Base-by-base conservation (phyloP, 345 rosid species). In the rapeseed (Brassica napus) region DNA sequence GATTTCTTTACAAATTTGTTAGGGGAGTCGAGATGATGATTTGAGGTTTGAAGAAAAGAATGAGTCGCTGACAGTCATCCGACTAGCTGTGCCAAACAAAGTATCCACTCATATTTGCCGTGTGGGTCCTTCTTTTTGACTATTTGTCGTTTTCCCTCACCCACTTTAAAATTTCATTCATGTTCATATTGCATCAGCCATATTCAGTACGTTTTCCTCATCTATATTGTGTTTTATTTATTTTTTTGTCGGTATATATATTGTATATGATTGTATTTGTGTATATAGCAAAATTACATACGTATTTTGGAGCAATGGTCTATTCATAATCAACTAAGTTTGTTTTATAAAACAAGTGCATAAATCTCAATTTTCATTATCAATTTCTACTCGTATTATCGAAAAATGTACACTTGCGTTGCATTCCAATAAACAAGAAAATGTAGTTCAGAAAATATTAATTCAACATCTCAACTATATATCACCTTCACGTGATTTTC, bases 11-110 rank as follows among this genome's bases (percentile, higher is more conserved):
- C 21, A 49, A 69, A 44, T 18, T 58, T 39, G 72, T 65, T 37
- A 39, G 16, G 34, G 18, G 60, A 52, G 21, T n/a, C 57, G 18
- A 54, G 47, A 72, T 78, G 68, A 67, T 73, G 78, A 79, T 79
- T 73, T 67, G 18, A 49, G 61, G 61, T 60, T 47, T 73, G 77
- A 68, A 79, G 59, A 73, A 62, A 64, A 74, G 75, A 74, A 80
- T 49, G 75, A 68, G 61, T 74, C 75, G 83, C 64, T 68, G 83
- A 75, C 76, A 80, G 72, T 80, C 71, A 80, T 69, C 79, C 67
- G 72, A 69, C 79, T 69, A 80, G 70, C 72, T 80, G 83, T 68
- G 79, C 83, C 83, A 69, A 80, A 80, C 79, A 80, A 80, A 70
- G 75, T 61, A 47, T 75, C 79, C 83, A 75, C 83, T 75, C 76